Base-by-base conservation (phyloP, 1,139 yeast species). In the Suhomyces yuchorum region DNA sequence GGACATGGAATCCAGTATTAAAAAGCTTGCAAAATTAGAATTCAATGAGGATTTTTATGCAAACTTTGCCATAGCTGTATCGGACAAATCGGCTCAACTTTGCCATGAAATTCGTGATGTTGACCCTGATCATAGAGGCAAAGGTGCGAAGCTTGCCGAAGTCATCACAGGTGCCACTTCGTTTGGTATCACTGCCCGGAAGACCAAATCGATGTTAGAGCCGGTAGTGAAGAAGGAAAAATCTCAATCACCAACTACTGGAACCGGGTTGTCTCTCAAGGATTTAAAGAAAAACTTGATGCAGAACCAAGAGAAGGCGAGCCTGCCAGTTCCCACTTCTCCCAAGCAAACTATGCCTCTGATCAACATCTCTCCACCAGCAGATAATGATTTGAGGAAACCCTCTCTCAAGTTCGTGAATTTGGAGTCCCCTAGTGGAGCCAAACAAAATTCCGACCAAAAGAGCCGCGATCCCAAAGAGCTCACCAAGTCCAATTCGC, bases 61-160 rank as follows among this genome's bases (percentile, higher is more conserved):
- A 23, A 66, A 69, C 43, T 58, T 66, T 37, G 54, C 70, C 30
- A 66, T 56, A 39, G 45, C 62, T 11, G 66, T 77, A n/a, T 70
- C 78, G 1, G 80, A 75, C 50, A 63, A 63, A 47, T 73, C 78
- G 5, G 56, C 66, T 3, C 59, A 53, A 18, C 65, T 75, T 40
- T 77, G 81, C 54, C 59, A 63, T 37, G 75, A 75, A 6, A 55
- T 77, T 8, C 60, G 68, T 9, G 62, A 56, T 2, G 63, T 75
- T 3, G 69, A 73, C 52, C 80, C 81, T 1, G 71, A 71, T 50
- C 71, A 69, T 51, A 62, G 62, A 37, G 77, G 79, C 1, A 62
- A 68, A 46, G 81, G 81, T 3, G 75, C 80, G 11, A 69, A 70
- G 52, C 60, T 77, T 44, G 81, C 81, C 1, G 57, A 77, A 17